Conservation (phyloP, 179 eudicot genomes). For the Silene vulgaris region DNA sequence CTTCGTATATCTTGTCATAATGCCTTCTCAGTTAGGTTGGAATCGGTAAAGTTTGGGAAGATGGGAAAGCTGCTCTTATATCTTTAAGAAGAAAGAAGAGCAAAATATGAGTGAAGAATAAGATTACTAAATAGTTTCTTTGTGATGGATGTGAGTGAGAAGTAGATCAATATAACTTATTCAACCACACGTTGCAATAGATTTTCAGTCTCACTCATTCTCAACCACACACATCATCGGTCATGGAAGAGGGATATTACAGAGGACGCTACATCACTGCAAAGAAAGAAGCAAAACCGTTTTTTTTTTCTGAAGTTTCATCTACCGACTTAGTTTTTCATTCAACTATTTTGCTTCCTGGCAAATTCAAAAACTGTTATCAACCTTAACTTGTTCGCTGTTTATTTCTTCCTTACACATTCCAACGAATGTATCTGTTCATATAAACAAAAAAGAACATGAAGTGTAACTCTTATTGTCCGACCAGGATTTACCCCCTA, state of each 20-base stretch:
- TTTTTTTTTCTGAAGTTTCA: background rate
- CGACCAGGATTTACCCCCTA: conserved; percentile 47
- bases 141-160: background rate
- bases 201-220: background rate
- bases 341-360: background rate
- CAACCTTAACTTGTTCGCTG: background rate
- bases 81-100: background rate
- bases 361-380: background rate
- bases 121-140: background rate
- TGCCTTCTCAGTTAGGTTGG: conserved; percentile 6
- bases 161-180: background rate
- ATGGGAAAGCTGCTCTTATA: background rate
- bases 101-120: too few relatives aligned
- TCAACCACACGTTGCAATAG: background rate
- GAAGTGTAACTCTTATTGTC: conserved; percentile 18
- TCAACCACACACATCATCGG: background rate
- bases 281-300: background rate
- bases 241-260: background rate
- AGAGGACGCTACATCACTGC: background rate
- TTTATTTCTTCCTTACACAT: background rate
- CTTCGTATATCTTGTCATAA: background rate
- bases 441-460: background rate
- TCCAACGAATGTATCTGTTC: background rate
- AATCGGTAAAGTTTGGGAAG: background rate
- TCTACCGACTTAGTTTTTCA: background rate